These are phyloP conservation scores for Aspergillus sp. DNA, from an alignment of 2,329 filamentous ascomycete species.

Conservation along the genomic window DNA sequence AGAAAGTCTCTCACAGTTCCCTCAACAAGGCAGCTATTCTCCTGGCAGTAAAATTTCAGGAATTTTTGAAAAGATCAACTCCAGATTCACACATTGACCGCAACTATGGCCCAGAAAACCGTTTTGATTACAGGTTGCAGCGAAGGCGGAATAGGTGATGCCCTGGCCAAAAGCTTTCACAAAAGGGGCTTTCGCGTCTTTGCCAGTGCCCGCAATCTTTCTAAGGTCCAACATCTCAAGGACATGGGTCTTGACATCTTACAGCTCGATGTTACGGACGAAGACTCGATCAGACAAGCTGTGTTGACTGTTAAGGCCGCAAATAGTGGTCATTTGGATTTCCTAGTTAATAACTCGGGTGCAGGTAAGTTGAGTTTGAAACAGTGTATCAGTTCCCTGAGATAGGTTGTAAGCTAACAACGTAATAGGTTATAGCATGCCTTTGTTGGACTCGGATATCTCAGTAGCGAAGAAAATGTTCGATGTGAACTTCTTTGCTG, in stretches of 20 bases:
- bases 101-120: not conserved
- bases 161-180: conserved; percentile 33
- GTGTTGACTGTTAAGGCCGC: too few species aligned
- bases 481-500: conserved; percentile 40
- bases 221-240: conserved; percentile 24
- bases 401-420: too few species aligned
- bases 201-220: conserved; percentile 29
- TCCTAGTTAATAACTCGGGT: conserved; percentile 44
- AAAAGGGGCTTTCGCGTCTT: conserved; percentile 32
- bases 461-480: conserved; percentile 31
- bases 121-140: conserved; percentile 39
- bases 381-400: too few species aligned
- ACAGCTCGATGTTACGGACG: conserved; percentile 27
- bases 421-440: conserved; percentile 30
- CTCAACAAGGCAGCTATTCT: too few species aligned
- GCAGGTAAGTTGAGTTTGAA: too few species aligned
- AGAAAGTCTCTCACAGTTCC: too few species aligned
- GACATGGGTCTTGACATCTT: conserved; percentile 21
- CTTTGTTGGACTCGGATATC: conserved; percentile 33
- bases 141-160: conserved; percentile 34
- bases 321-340: conserved; percentile 26
- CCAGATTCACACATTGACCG: too few species aligned
- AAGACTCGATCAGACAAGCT: conserved; percentile 24
- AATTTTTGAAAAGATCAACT: too few species aligned
- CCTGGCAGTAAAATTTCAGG: too few species aligned